Evolutionary conservation across 1,284 basidiomycete genomes (phyloP), one percentile per base, ranked within the genome.

Genomic region (Ustilago shanxiensis): DNA sequence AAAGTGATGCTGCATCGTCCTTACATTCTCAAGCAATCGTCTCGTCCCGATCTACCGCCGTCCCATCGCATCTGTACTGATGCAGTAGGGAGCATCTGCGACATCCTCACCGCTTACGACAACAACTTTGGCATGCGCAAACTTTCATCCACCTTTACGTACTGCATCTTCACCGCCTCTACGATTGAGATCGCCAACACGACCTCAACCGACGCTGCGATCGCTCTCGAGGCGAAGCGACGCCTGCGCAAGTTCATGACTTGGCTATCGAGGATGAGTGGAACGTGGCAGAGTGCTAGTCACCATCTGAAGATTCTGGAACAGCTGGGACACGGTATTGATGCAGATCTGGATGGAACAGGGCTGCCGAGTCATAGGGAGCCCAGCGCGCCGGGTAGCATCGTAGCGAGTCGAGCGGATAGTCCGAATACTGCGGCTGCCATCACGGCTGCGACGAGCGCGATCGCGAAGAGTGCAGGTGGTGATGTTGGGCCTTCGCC

Each of bases 101-200:
- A 67, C 39, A 74, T 81, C 47, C 60, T 81, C 52, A 63, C 67
- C 10, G 59, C 72, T 11, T 80, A 79, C 47, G 72, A 79, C 41
- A 53, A 71, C 31, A 72, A 75, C n/a, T 79, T 76, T 37, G 76
- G 73, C 14, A 66, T 81, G 58, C 64, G 72, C 37, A 78, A 79
- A 39, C 61, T 80, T 1, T 76, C 74, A 2, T 72, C 72, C 41
- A 75, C 77, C 3, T 59, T 80, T 35, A 72, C 77, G 16, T 83
- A 77, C 64, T 77, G 71, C 64, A 69, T 83, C 45, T 83, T 81
- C 31, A 83, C 73, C 1, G 75, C 79, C 8, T 72, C 72, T 2
- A 81, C 81, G 18, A 79, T 83, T 63, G 74, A 76, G 57, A 66
- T 83, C 37, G 80, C 75, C 47, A 81, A 83, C 44, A 81, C 79